Percentiles rank a stretch among this genome's conserved stretches.
Conservation (phyloP, 257 asterid genomes). For the Sherardia arvensis region DNA sequence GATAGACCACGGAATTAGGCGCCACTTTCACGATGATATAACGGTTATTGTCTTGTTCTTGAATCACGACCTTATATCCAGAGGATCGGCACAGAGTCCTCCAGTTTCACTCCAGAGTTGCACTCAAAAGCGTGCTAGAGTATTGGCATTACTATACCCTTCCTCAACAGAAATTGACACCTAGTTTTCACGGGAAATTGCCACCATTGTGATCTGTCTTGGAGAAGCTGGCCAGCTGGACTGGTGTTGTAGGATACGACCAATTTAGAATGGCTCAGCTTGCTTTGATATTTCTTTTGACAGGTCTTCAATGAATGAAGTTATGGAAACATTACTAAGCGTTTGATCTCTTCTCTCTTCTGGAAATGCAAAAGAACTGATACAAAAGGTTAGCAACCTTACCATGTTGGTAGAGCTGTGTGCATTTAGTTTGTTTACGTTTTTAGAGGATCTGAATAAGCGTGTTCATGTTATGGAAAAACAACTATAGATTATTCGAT, state of each 20-base stretch:
- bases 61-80: constrained; percentile 25
- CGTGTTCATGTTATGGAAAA: too few species aligned
- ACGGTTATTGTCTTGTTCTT: constrained; percentile 29
- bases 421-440: too few species aligned
- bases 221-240: neutral
- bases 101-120: constrained; percentile 24
- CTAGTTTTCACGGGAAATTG: constrained; percentile 5
- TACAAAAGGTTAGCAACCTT: too few species aligned
- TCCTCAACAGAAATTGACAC: neutral
- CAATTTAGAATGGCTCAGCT: constrained; percentile 43
- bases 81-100: constrained; percentile 20
- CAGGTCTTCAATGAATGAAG: constrained; percentile 60
- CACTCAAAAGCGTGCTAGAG: constrained; percentile 24
- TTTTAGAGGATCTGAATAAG: too few species aligned
- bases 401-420: too few species aligned
- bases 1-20: constrained; percentile 29
- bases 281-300: constrained; percentile 40
- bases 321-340: constrained; percentile 34
- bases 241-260: neutral
- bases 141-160: constrained; percentile 11
- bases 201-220: neutral
- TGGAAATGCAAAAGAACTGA: too few species aligned
- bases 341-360: constrained; percentile 6
- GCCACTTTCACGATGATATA: constrained; percentile 32
- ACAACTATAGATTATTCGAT: too few species aligned